Conservation (phyloP, 352 stramenopile species). For the Blastocystis sp. region DNA sequence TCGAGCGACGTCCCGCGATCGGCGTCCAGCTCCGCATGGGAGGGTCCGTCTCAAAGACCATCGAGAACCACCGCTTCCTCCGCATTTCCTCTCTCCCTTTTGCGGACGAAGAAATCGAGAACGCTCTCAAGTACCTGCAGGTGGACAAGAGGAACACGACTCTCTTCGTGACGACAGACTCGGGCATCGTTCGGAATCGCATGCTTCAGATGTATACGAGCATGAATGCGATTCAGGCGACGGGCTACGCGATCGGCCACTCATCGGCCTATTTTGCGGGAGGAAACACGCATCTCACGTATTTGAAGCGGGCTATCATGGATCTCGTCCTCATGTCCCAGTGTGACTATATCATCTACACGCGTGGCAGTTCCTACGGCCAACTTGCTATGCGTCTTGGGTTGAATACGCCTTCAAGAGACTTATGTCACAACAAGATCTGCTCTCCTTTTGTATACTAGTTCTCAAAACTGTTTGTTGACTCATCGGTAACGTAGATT, state of each 20-base stretch:
- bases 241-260: slow-evolving; percentile 6
- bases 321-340: slow-evolving; percentile 21
- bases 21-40: slow-evolving; percentile 42
- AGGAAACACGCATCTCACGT: background rate
- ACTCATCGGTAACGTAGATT: no score
- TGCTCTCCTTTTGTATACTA: background rate
- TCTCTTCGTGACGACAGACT: slow-evolving; percentile 49
- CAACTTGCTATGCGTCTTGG: slow-evolving; percentile 7
- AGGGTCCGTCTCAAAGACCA: background rate
- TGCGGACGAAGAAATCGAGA: slow-evolving; percentile 7
- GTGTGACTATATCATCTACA: slow-evolving; percentile 34
- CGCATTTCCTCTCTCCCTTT: background rate
- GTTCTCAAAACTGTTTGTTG: background rate
- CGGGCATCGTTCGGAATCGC: background rate
- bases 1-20: background rate
- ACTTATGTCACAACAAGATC: background rate
- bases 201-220: background rate
- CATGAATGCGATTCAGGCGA: background rate
- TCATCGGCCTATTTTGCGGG: slow-evolving; percentile 17
- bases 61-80: slow-evolving; percentile 20
- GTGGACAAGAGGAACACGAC: background rate
- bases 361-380: slow-evolving; percentile 40
- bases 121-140: background rate
- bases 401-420: background rate
- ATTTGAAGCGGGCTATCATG: slow-evolving; percentile 41